phyloP scores from a whole-genome alignment of 2,329 filamentous ascomycete species.

The Diatrype stigma region DNA sequence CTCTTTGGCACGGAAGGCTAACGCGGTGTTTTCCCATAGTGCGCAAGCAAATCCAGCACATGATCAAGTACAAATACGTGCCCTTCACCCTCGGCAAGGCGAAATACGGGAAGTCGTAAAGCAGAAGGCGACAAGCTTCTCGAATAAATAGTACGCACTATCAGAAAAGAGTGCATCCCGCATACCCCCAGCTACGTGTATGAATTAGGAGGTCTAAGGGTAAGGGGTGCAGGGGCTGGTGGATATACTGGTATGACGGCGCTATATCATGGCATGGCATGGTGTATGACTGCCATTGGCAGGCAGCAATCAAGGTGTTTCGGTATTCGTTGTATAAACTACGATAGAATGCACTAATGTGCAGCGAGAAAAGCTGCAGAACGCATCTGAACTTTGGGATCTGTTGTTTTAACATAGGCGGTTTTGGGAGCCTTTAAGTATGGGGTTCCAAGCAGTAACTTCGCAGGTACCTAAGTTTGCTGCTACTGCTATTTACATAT shows the following conservation, averaged over 20 bases:
- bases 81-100: conserved; percentile 91
- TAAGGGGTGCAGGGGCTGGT: neutral
- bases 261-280: neutral
- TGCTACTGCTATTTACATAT: too few species aligned
- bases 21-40: conserved; percentile 48
- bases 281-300: neutral
- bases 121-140: conserved; percentile 31
- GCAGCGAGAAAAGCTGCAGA: neutral
- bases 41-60: conserved; percentile 99
- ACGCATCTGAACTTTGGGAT: neutral
- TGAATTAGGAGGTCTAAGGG: neutral
- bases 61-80: conserved; percentile 99
- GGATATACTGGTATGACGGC: neutral
- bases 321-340: neutral
- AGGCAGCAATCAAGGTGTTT: neutral
- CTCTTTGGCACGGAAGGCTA: too few species aligned
- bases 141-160: neutral
- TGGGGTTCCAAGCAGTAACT: too few species aligned
- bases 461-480: too few species aligned
- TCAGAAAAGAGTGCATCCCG: neutral
- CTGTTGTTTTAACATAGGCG: too few species aligned
- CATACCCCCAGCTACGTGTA: neutral
- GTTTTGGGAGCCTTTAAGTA: too few species aligned
- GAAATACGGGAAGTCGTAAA: conserved; percentile 66
- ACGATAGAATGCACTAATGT: neutral